Percentiles rank a stretch among this genome's conserved stretches.
Conservation (phyloP, 768 basidiomycete species). For the Boletus reticulatus region DNA sequence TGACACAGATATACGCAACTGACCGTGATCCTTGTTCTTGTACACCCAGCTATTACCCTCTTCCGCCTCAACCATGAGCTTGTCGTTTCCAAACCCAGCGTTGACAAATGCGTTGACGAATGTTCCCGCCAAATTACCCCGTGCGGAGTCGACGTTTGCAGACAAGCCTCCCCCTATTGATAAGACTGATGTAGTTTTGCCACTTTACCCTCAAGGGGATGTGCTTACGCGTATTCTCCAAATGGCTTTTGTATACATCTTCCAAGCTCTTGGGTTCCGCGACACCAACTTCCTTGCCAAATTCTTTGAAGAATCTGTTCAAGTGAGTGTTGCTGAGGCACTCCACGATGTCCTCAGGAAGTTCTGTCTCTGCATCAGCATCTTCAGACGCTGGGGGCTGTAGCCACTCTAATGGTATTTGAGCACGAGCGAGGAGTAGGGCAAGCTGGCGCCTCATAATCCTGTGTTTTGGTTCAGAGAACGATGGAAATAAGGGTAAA, state of each 20-base stretch:
- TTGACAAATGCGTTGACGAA: conserved; percentile 99
- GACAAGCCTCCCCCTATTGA: conserved; percentile 59
- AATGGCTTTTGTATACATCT: conserved; percentile 95
- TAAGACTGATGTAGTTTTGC: background rate
- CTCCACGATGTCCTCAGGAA: conserved; percentile 79
- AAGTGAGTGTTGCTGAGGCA: conserved; percentile 86
- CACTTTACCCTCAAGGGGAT: background rate
- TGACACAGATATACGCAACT: conserved; percentile 12
- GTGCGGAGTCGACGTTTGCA: conserved; percentile 86
- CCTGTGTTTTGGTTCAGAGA: conserved; percentile 34
- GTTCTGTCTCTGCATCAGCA: conserved; percentile 58
- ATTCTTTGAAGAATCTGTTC: conserved; percentile 81
- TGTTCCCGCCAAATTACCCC: conserved; percentile 91
- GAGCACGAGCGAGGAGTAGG: conserved; percentile 88
- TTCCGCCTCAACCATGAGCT: conserved; percentile 94
- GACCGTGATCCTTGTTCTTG: conserved; percentile 99
- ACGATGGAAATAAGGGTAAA: background rate
- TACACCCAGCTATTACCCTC: conserved; percentile 99
- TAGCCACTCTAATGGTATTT: conserved; percentile 88
- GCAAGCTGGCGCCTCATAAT: conserved; percentile 95
- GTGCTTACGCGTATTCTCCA: conserved; percentile 81
- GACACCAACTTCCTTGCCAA: conserved; percentile 93
- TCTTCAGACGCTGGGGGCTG: conserved; percentile 52
- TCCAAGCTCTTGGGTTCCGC: conserved; percentile 88
- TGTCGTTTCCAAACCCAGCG: conserved; percentile 97